Percentiles rank a stretch among this genome's conserved stretches.
Evolutionary conservation across 345 rosid species (phyloP).

Genomic region (Corymbia maculata): DNA sequence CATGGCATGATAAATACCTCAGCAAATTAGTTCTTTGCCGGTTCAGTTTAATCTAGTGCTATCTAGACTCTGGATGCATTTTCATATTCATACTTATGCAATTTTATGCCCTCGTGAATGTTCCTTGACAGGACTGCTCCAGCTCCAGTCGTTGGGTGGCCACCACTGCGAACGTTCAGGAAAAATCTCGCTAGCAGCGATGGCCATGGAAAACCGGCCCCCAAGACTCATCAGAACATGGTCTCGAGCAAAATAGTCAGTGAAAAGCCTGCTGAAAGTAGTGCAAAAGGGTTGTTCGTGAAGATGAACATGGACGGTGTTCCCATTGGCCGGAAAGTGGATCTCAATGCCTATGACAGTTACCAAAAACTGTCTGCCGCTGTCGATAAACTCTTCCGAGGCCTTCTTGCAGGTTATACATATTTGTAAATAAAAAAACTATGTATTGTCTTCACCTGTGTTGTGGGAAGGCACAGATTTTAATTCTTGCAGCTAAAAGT

Average conservation of each 20-base stretch:
- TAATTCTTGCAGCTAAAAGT: not conserved
- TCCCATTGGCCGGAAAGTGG: slow-evolving; percentile 95
- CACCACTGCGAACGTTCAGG: slow-evolving; percentile 86
- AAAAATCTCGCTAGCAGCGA: slow-evolving; percentile 57
- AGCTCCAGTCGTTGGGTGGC: slow-evolving; percentile 98
- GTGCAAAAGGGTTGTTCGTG: slow-evolving; percentile 52
- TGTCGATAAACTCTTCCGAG: slow-evolving; percentile 87
- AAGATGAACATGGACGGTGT: slow-evolving; percentile 98
- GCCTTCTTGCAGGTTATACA: slow-evolving; percentile 73
- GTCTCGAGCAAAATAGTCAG: slow-evolving; percentile 20
- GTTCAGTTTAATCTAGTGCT: not conserved
- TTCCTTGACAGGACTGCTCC: slow-evolving; percentile 59
- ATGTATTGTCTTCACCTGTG: not conserved
- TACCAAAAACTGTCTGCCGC: slow-evolving; percentile 73
- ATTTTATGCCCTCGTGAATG: not conserved
- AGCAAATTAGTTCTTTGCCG: not conserved
- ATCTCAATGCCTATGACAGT: slow-evolving; percentile 71
- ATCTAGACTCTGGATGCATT: not conserved
- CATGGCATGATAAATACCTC: not conserved
- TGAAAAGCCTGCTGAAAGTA: slow-evolving; percentile 20
- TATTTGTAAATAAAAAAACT: not conserved
- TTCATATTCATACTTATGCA: not conserved
- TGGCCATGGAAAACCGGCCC: slow-evolving; percentile 43
- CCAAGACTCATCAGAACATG: slow-evolving; percentile 27
- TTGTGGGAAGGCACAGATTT: not conserved